phyloP scores from a whole-genome alignment of 176 grass and related monocot species.

The Cenchrus americanus region DNA sequence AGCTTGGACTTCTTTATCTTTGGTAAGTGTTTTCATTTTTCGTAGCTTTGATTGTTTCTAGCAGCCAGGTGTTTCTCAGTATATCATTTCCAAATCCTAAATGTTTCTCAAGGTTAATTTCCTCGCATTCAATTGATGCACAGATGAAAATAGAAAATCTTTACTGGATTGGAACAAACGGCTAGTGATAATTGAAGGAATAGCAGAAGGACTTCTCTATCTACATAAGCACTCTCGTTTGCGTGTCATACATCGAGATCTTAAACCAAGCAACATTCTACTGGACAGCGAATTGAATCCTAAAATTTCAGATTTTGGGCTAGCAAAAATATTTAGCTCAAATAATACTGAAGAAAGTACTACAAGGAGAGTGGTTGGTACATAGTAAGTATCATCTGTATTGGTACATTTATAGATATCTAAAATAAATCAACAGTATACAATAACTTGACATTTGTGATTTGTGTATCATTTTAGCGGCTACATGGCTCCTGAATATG shows the following conservation, averaged over 20 bases:
- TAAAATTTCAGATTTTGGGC: conserved; percentile 54
- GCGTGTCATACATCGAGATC: conserved; percentile 57
- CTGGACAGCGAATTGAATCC: conserved; percentile 41
- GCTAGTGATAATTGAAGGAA: conserved; percentile 41
- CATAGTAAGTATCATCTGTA: conserved; percentile 25
- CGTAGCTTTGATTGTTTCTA: neutral
- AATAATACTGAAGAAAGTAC: conserved; percentile 37
- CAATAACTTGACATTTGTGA: neutral
- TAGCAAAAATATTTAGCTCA: conserved; percentile 57
- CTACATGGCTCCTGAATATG: conserved; percentile 39
- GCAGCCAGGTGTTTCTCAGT: neutral
- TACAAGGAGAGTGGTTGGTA: conserved; percentile 44
- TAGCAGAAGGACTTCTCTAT: conserved; percentile 53
- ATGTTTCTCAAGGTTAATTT: neutral
- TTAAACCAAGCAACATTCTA: conserved; percentile 62
- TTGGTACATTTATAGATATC: neutral
- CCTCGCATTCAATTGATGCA: neutral
- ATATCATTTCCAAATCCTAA: neutral
- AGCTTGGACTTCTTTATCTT: conserved; percentile 72
- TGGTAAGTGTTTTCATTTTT: conserved; percentile 37
- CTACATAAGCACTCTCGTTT: conserved; percentile 55
- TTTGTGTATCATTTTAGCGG: conserved; percentile 1
- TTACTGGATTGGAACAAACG: conserved; percentile 45
- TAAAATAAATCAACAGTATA: neutral
- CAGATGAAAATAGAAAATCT: conserved; percentile 40